Percentiles rank a stretch among this genome's conserved stretches.
Conservation (phyloP, 1,139 yeast species). For the Zygotorulaspora mrakii region DNA sequence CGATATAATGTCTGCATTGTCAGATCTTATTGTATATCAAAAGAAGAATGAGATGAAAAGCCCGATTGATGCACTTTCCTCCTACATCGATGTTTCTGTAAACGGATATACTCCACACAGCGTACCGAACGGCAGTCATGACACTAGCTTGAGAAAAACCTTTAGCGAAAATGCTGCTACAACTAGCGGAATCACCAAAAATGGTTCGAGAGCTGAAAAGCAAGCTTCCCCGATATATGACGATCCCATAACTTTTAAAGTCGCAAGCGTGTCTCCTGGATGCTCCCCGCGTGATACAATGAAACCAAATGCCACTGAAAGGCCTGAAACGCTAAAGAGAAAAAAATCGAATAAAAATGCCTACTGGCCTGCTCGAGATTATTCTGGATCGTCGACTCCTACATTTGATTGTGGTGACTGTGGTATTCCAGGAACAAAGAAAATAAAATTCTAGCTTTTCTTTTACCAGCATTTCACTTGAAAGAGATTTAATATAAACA, state of each 20-base stretch:
- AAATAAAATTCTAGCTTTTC: slow-evolving; percentile 12
- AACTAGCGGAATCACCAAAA: neutral
- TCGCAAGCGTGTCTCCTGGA: slow-evolving; percentile 6
- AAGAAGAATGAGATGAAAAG: slow-evolving; percentile 23
- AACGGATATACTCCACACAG: neutral
- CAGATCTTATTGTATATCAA: slow-evolving; percentile 21
- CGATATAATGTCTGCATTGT: slow-evolving; percentile 41
- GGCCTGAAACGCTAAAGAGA: slow-evolving; percentile 13
- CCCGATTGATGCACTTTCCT: slow-evolving; percentile 27
- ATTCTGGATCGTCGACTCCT: slow-evolving; percentile 8
- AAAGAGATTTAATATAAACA: neutral
- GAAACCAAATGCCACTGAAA: slow-evolving; percentile 4
- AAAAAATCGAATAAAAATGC: slow-evolving; percentile 8
- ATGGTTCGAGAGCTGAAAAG: neutral
- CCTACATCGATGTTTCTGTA: slow-evolving; percentile 15
- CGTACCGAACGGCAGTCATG: neutral
- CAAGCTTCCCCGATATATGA: neutral
- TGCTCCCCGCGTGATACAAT: slow-evolving; percentile 8
- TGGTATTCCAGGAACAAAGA: slow-evolving; percentile 17
- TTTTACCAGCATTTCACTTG: neutral
- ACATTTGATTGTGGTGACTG: slow-evolving; percentile 11
- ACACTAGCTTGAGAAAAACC: neutral
- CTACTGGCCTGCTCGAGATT: slow-evolving; percentile 3
- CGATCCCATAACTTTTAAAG: neutral
- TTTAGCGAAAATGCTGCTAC: neutral